These are phyloP conservation scores for Gossypium arboreum DNA, from an alignment of 345 rosid genomes.

Conservation along the genomic window DNA sequence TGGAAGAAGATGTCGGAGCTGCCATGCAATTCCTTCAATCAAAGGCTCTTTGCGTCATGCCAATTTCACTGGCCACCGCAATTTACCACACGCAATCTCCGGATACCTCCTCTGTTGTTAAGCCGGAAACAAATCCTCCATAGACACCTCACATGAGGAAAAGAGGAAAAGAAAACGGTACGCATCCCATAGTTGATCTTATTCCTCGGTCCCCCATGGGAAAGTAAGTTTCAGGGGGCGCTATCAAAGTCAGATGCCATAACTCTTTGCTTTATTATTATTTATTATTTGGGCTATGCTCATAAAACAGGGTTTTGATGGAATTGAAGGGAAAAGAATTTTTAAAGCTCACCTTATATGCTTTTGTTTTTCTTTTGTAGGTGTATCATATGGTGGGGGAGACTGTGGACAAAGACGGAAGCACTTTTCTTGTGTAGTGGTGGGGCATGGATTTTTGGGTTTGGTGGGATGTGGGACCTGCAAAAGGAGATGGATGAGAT, in stretches of 20 bases:
- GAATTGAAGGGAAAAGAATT: slow-evolving; percentile 30
- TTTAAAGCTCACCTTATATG: slow-evolving; percentile 58
- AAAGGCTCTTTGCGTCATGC: slow-evolving; percentile 99
- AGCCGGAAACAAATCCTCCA: slow-evolving; percentile 72
- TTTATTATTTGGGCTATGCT: slow-evolving; percentile 13
- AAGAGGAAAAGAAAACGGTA: slow-evolving; percentile 10
- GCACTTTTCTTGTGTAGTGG: slow-evolving; percentile 46
- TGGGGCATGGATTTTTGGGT: slow-evolving; percentile 29
- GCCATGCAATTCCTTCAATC: slow-evolving; percentile 99
- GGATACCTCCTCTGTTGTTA: slow-evolving; percentile 65
- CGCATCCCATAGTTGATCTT: slow-evolving; percentile 37
- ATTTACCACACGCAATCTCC: slow-evolving; percentile 83
- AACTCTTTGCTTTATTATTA: slow-evolving; percentile 18
- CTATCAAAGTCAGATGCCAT: slow-evolving; percentile 59
- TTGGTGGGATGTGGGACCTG: slow-evolving; percentile 66
- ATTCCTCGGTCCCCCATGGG: slow-evolving; percentile 17
- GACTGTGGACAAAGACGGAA: slow-evolving; percentile 66
- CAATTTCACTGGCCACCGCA: slow-evolving; percentile 86
- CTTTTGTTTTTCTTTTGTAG: slow-evolving; percentile 27
- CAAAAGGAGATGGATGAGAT: slow-evolving; percentile 24
- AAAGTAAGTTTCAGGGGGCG: slow-evolving; percentile 17
- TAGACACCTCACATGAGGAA: slow-evolving; percentile 28
- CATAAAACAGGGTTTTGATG: slow-evolving; percentile 35
- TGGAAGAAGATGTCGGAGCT: slow-evolving; percentile 97
- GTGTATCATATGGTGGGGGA: slow-evolving; percentile 28